These are phyloP conservation scores for Pyricularia pennisetigena DNA, from an alignment of 2,329 filamentous ascomycete genomes.

Conservation along the genomic window DNA sequence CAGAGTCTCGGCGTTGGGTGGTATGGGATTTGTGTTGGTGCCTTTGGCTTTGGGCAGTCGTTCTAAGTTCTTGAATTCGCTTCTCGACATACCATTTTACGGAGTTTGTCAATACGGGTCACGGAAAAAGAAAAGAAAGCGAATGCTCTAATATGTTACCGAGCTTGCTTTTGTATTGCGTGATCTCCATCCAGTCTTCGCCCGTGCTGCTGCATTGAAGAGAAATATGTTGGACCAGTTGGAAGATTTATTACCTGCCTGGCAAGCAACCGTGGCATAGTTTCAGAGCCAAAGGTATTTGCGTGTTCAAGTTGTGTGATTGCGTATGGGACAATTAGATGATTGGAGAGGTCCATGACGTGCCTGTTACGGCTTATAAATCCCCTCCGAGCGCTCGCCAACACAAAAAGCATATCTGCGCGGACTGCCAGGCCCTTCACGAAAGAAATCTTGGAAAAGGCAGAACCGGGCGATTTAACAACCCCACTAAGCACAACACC, in stretches of 20 bases:
- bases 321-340: neutral
- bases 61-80: neutral
- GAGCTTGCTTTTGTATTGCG: neutral
- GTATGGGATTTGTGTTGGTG: slow-evolving; percentile 1
- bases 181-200: neutral
- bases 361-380: neutral
- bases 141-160: neutral
- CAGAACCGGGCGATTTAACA: neutral
- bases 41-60: neutral
- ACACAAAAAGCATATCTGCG: neutral
- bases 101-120: slow-evolving; percentile 1
- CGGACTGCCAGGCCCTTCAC: too few relatives aligned
- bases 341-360: neutral
- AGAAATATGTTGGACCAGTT: neutral
- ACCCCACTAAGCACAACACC: neutral
- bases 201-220: neutral
- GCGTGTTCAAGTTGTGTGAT: neutral
- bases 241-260: neutral
- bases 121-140: neutral
- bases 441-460: too few relatives aligned
- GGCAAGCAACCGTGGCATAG: neutral
- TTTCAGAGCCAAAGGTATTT: neutral
- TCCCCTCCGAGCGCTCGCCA: neutral
- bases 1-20: slow-evolving; percentile 4
- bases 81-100: slow-evolving; percentile 1